These are phyloP conservation scores for Phytopythium boreale DNA, from an alignment of 352 stramenopile species.

Conservation along the genomic window DNA sequence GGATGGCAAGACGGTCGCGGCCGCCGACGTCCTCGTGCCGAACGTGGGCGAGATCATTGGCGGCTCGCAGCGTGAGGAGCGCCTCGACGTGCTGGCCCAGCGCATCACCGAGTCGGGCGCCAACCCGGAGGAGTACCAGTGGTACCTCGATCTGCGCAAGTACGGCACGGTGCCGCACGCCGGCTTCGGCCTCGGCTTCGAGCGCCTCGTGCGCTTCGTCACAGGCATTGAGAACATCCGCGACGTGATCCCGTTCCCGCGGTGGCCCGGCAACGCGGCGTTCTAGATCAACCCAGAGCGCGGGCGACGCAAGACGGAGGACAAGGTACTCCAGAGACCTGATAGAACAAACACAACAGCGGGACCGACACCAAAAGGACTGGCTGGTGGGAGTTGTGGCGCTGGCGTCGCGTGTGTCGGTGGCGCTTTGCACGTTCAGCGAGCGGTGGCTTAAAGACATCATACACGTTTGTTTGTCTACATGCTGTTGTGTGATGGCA, in stretches of 20 bases:
- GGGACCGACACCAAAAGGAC: neutral
- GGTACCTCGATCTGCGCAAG: conserved; percentile 96
- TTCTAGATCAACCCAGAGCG: conserved; percentile 35
- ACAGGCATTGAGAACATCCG: conserved; percentile 99
- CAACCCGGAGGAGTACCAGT: conserved; percentile 91
- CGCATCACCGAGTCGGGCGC: conserved; percentile 68
- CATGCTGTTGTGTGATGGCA: neutral
- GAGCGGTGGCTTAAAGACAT: conserved; percentile 1
- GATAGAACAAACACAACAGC: neutral
- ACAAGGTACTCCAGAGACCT: neutral
- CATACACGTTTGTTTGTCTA: conserved; percentile 5
- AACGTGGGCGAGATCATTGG: conserved; percentile 97
- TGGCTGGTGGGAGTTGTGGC: neutral
- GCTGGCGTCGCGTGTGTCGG: neutral
- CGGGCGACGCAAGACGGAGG: neutral
- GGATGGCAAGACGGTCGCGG: conserved; percentile 95
- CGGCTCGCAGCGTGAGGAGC: conserved; percentile 96
- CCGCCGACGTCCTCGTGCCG: conserved; percentile 97
- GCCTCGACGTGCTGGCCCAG: conserved; percentile 87
- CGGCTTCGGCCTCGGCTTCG: conserved; percentile 98
- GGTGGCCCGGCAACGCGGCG: conserved; percentile 95
- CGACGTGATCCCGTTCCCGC: conserved; percentile 97
- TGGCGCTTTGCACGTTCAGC: neutral
- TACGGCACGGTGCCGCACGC: conserved; percentile 95
- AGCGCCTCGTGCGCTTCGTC: conserved; percentile 97